Percentiles rank a stretch among this genome's conserved stretches.
These are phyloP conservation scores for Acarospora socialis DNA, from an alignment of 2,329 filamentous ascomycete genomes.

Conservation along the genomic window DNA sequence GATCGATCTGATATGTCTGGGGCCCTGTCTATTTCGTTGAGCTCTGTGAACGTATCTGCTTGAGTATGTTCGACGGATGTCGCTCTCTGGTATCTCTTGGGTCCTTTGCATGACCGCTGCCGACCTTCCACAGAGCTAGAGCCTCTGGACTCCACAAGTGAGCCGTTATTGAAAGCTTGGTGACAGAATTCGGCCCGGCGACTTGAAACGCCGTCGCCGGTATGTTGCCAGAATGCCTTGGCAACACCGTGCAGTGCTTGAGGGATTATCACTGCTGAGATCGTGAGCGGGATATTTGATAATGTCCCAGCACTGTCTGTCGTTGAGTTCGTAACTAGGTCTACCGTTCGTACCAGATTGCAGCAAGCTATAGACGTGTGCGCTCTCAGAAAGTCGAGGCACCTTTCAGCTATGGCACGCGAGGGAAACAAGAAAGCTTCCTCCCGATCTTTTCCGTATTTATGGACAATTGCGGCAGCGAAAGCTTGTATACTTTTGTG, in stretches of 20 bases:
- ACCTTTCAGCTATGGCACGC: constrained; percentile 52
- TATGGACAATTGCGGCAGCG: constrained; percentile 49
- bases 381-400: constrained; percentile 64
- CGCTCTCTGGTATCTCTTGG: constrained; percentile 14
- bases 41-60: constrained; percentile 22
- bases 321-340: constrained; percentile 48
- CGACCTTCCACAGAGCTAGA: no score
- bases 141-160: constrained; percentile 48
- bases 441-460: constrained; percentile 47
- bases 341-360: constrained; percentile 40
- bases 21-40: constrained; percentile 13
- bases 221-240: constrained; percentile 97
- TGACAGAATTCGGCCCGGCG: constrained; percentile 83
- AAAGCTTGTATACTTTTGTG: constrained; percentile 70
- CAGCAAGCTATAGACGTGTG: no score
- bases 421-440: constrained; percentile 77
- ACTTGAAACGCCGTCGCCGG: constrained; percentile 83
- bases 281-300: constrained; percentile 41
- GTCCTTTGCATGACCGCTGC: constrained; percentile 1
- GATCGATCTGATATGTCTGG: constrained; percentile 28
- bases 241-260: constrained; percentile 53
- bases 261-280: constrained; percentile 60
- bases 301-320: constrained; percentile 34
- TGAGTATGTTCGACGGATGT: constrained; percentile 28
- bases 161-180: constrained; percentile 53